Evolutionary conservation across 805 yeast genomes (phyloP).

Genomic region (Wickerhamiella cacticola): DNA sequence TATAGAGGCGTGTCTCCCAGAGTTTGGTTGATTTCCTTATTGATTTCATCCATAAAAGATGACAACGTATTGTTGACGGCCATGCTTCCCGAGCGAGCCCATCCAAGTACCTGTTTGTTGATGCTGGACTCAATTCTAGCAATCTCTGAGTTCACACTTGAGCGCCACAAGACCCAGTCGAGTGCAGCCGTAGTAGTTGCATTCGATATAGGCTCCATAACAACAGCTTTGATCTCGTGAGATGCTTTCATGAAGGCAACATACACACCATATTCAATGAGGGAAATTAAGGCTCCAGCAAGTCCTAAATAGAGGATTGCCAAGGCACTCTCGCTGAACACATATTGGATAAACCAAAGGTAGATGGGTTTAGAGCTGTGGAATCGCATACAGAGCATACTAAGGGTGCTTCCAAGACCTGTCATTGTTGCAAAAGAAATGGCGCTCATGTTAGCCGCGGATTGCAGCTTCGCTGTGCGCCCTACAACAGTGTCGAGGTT

Average conservation of each 20-base stretch:
- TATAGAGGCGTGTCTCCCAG: constrained; percentile 62
- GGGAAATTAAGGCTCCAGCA: constrained; percentile 43
- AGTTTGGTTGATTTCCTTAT: constrained; percentile 42
- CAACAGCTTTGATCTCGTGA: constrained; percentile 11
- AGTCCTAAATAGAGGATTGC: constrained; percentile 42
- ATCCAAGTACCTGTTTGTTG: constrained; percentile 55
- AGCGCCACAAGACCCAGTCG: constrained; percentile 36
- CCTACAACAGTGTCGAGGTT: constrained; percentile 10
- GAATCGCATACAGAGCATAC: neutral
- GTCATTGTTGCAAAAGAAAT: constrained; percentile 7
- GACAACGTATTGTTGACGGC: constrained; percentile 50
- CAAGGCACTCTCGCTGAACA: constrained; percentile 42
- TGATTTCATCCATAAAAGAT: constrained; percentile 46
- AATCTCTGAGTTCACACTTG: constrained; percentile 45
- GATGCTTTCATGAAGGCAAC: constrained; percentile 13
- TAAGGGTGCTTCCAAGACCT: neutral
- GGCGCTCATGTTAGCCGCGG: constrained; percentile 9
- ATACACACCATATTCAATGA: constrained; percentile 40
- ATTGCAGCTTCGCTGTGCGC: constrained; percentile 4
- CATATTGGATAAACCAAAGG: constrained; percentile 40
- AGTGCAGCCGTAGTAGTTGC: constrained; percentile 17
- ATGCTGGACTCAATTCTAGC: constrained; percentile 37
- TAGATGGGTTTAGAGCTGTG: constrained; percentile 13
- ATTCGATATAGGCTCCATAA: constrained; percentile 15
- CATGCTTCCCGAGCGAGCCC: constrained; percentile 46